Base-by-base conservation (phyloP, 805 yeast species). In the Schwanniomyces vanrijiae region DNA sequence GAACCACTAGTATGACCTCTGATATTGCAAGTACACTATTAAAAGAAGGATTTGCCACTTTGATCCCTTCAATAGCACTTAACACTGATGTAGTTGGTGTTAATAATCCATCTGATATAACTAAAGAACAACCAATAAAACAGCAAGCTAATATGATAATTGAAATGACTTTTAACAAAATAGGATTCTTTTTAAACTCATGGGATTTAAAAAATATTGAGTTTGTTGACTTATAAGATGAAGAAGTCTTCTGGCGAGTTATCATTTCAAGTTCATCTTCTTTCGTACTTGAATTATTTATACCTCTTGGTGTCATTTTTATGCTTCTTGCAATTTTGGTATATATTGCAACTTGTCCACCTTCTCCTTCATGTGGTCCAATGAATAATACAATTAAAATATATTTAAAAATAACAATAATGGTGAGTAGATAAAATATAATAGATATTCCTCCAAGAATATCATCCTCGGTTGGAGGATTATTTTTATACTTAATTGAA, bases 61-160 rank as follows among this genome's bases (percentile, higher is more conserved):
- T 75, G 38, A 81, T 76, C 44, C 87, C 87, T 2, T 74, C 76
- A 28, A 82, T 62, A 1, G 86, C 84, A 45, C 80, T 72, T 41
- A 81, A 68, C 3, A 81, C 83, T 1, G 86, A 81, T 10, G 84
- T 80, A 2, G 86, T 81, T 21, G 87, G 87, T 2, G 86, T 82
- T 49, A 82, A 67, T 45, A 82, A 63, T 5, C 86, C 86, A 60
- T 82, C 86, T 7, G 83, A 77, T 33, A 82, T 62, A 16, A 82
- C 82, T 53, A 82, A 65, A 0, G 83, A 67, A 53, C 84, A 79
- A 2, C 86, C 86, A 24, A 80, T 46, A 48, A 81, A 78, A 49
- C 84, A 71, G 2, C 69, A 53, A 25, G 59, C 59, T 43, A 75
- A 50, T 28, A 69, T 72, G 45, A 66, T 55, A 33, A 50, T 59